Evolutionary conservation across 495 filamentous ascomycete genomes (phyloP).

Genomic region (Penicillium ucsense): DNA sequence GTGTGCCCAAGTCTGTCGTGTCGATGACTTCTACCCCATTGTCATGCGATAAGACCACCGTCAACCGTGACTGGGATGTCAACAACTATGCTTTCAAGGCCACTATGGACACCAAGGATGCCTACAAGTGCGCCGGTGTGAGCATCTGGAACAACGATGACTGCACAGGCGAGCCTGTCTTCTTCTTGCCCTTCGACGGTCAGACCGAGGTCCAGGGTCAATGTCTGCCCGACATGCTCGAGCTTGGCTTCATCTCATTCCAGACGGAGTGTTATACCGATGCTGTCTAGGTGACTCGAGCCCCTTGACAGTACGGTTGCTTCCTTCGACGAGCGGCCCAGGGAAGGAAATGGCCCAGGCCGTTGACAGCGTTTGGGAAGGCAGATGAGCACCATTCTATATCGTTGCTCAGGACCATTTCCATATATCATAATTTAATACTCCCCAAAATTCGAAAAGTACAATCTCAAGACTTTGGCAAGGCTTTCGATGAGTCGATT

Average conservation of each 20-base stretch:
- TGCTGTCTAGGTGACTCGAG: too few species aligned
- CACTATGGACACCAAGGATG: constrained; percentile 14
- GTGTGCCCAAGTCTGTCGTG: constrained; percentile 10
- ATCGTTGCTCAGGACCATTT: too few species aligned
- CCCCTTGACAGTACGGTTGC: too few species aligned
- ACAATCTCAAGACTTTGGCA: too few species aligned
- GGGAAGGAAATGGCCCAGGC: too few species aligned
- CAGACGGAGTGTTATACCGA: constrained; percentile 7
- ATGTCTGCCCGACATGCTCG: constrained; percentile 14
- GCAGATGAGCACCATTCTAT: too few species aligned
- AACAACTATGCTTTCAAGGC: constrained; percentile 17
- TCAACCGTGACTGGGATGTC: constrained; percentile 19
- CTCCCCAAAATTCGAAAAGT: too few species aligned
- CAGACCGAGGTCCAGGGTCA: constrained; percentile 10
- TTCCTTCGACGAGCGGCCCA: too few species aligned
- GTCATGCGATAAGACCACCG: constrained; percentile 16
- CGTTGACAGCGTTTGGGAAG: too few species aligned
- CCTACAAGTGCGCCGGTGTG: constrained; percentile 11
- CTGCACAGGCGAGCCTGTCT: constrained; percentile 11
- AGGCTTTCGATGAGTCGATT: too few species aligned
- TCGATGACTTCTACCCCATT: constrained; percentile 7
- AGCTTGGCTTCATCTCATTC: constrained; percentile 16
- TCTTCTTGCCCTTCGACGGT: constrained; percentile 12
- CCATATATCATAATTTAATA: too few species aligned
- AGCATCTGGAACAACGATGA: constrained; percentile 16